These are phyloP conservation scores for Pleurotus sapidus DNA, from an alignment of 768 basidiomycete genomes.

Conservation along the genomic window DNA sequence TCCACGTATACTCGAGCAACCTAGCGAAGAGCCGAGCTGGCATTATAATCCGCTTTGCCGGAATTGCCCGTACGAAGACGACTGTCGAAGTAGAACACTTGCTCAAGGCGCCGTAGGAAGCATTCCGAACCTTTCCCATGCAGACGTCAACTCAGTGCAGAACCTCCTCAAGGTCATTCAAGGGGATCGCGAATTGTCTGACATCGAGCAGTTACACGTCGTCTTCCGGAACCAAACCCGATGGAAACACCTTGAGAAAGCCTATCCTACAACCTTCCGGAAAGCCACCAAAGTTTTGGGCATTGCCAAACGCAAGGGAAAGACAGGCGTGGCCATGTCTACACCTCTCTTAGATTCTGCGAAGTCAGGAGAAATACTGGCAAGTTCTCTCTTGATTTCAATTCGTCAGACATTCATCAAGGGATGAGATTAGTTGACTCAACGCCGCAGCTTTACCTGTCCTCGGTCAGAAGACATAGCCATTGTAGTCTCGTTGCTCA, in stretches of 20 bases:
- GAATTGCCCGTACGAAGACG: slow-evolving; percentile 36
- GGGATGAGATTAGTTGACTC: slow-evolving; percentile 30
- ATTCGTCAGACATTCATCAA: background rate
- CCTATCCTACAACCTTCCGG: slow-evolving; percentile 34
- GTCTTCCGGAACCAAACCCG: slow-evolving; percentile 25
- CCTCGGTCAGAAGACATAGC: slow-evolving; percentile 44
- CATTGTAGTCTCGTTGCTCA: slow-evolving; percentile 38
- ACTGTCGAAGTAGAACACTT: slow-evolving; percentile 31
- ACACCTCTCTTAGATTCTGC: slow-evolving; percentile 41
- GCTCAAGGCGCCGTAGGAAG: slow-evolving; percentile 36
- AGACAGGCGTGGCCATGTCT: slow-evolving; percentile 8
- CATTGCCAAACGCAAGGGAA: slow-evolving; percentile 22
- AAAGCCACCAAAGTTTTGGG: slow-evolving; percentile 38
- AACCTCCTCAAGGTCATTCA: slow-evolving; percentile 28
- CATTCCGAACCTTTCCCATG: slow-evolving; percentile 47
- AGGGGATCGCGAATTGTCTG: slow-evolving; percentile 21
- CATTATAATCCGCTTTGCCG: slow-evolving; percentile 49
- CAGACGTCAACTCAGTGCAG: slow-evolving; percentile 37
- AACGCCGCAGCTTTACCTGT: slow-evolving; percentile 40
- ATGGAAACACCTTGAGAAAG: slow-evolving; percentile 24
- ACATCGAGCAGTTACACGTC: slow-evolving; percentile 47
- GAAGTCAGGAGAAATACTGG: slow-evolving; percentile 29
- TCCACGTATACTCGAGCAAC: slow-evolving; percentile 33
- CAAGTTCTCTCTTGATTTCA: slow-evolving; percentile 10
- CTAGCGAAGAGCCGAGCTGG: slow-evolving; percentile 36